Conservation (phyloP, 1,284 basidiomycete species). For the Ganoderma lucidum region DNA sequence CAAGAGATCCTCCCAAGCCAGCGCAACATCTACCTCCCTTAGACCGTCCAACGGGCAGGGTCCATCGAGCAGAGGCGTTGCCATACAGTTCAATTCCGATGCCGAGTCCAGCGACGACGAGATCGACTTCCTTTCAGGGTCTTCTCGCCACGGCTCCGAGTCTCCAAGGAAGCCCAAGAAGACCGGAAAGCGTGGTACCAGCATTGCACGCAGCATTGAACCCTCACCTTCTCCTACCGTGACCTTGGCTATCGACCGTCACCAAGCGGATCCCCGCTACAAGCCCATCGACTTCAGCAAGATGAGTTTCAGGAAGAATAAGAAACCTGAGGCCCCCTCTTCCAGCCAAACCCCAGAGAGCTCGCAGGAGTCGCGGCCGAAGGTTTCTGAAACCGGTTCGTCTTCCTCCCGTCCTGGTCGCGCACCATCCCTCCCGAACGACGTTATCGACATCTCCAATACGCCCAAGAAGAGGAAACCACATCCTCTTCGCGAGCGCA, state of each 20-base stretch:
- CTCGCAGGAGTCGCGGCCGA: not conserved
- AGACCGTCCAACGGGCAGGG: slow-evolving; percentile 1
- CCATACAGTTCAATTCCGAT: slow-evolving; percentile 10
- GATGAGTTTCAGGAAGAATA: slow-evolving; percentile 30
- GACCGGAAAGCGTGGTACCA: not conserved
- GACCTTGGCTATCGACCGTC: slow-evolving; percentile 32
- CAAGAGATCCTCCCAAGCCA: slow-evolving; percentile 7
- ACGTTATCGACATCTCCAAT: not conserved
- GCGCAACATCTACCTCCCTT: slow-evolving; percentile 12
- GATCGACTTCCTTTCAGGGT: slow-evolving; percentile 30
- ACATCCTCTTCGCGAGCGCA: slow-evolving; percentile 25
- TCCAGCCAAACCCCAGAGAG: slow-evolving; percentile 11
- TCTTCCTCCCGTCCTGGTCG: slow-evolving; percentile 12
- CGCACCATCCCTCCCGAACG: not conserved
- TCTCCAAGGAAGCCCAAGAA: slow-evolving; percentile 22
- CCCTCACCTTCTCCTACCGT: not conserved
- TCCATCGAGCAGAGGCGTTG: slow-evolving; percentile 16
- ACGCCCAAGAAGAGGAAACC: slow-evolving; percentile 1
- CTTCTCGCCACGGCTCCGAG: slow-evolving; percentile 25
- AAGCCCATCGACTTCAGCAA: slow-evolving; percentile 27
- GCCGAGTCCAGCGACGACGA: slow-evolving; percentile 32
- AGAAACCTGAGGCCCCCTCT: slow-evolving; percentile 8
- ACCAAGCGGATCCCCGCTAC: slow-evolving; percentile 30
- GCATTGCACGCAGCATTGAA: slow-evolving; percentile 16
- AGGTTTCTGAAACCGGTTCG: slow-evolving; percentile 6